Base-by-base conservation (phyloP, 1,284 basidiomycete species). In the Ceratobasidium sp. region DNA sequence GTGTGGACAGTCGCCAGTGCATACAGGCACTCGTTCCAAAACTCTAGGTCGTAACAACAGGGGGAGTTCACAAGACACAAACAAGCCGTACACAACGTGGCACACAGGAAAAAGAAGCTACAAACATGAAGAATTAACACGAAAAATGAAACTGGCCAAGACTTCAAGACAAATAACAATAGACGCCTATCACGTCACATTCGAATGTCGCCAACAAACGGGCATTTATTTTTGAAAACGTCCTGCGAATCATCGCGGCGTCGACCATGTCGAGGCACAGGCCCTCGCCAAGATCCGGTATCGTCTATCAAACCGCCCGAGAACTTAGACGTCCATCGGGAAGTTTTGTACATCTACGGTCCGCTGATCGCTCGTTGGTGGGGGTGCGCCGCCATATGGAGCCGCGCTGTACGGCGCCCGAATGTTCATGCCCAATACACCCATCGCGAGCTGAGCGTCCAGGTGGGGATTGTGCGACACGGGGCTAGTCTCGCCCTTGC, bases 271-370 rank as follows among this genome's bases (percentile, higher is more conserved):
- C 38, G 38, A 7, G 17, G 38, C 38, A 7, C 38, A 8, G 7
- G 38, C 8, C 7, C 38, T 40, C 38, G 42, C 42, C 42, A 45
- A 45, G 22, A n/a, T 50, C 47, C 17, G 38, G 38, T 40, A 8
- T 17, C 8, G 8, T 40, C 38, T 17, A 40, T n/a, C n/a, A n/a
- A n/a, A n/a, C n/a, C n/a, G n/a, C n/a, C n/a, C n/a, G n/a, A n/a
- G n/a, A n/a, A n/a, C 38, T 17, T 40, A 50, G 25, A 50, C 47
- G 29, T 67, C 64, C 64, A 67, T 67, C 52, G 64, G 64, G 40
- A 67, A 67, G 53, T 67, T 67, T 38, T 67, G 64, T 29, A 67
- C 64, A 29, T 67, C 64, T 27, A 67, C 64, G 4, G 64, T 67
- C 31, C 64, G 50, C 3, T 67, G 64, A 31, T 54, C 52, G 27